These are phyloP conservation scores for Quaeritorhiza haematococci DNA, from an alignment of 371 early-diverging fungal genomes.

Conservation along the genomic window DNA sequence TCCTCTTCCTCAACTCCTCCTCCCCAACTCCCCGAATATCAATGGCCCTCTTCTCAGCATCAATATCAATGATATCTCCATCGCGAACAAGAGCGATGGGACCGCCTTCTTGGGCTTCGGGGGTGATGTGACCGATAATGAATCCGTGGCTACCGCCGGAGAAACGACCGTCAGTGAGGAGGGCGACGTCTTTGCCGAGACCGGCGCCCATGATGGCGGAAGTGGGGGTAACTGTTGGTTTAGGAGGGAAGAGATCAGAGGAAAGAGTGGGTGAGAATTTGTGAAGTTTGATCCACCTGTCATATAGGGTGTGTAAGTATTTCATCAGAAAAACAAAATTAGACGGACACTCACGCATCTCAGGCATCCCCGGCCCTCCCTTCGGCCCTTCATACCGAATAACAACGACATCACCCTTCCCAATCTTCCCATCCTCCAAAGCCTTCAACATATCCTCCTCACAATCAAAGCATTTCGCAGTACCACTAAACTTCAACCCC, in stretches of 20 bases:
- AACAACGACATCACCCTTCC: constrained; percentile 83
- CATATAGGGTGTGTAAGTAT: too few relatives aligned
- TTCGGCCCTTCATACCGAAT: constrained; percentile 88
- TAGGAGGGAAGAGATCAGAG: neutral
- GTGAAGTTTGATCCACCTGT: too few relatives aligned
- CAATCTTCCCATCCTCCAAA: constrained; percentile 71
- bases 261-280: too few relatives aligned
- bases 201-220: constrained; percentile 98
- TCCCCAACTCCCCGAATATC: constrained; percentile 70
- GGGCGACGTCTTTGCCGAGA: constrained; percentile 90
- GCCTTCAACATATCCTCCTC: constrained; percentile 86
- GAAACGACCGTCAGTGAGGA: constrained; percentile 95
- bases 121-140: constrained; percentile 96
- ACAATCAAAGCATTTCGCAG: constrained; percentile 83
- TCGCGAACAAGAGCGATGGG: constrained; percentile 86
- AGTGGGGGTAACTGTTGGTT: constrained; percentile 74
- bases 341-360: constrained; percentile 63
- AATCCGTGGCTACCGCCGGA: constrained; percentile 95
- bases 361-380: constrained; percentile 93
- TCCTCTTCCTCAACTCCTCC: constrained; percentile 68
- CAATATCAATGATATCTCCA: constrained; percentile 83
- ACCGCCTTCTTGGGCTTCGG: constrained; percentile 95
- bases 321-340: neutral
- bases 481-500: constrained; percentile 80
- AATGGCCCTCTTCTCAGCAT: constrained; percentile 72